Conservation (phyloP, 202 grass and related monocot species). For the Zizania palustris region DNA sequence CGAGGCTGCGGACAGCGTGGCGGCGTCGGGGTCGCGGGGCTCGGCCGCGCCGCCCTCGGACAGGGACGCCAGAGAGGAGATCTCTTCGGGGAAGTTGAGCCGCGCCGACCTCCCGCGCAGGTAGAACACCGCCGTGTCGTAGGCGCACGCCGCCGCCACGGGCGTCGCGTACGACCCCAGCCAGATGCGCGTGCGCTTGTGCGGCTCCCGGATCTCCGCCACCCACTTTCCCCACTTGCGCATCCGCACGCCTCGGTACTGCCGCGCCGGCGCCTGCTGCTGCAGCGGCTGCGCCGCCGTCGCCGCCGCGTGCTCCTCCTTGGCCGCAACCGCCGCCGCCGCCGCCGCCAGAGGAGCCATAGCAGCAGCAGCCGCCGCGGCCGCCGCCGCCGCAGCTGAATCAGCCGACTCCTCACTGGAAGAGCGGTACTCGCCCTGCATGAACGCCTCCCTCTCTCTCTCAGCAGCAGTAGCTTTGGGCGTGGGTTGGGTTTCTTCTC, state of each 20-base stretch:
- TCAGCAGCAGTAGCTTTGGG: slow-evolving; percentile 49
- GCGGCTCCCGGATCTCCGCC: slow-evolving; percentile 95
- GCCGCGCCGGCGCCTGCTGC: slow-evolving; percentile 39
- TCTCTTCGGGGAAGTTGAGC: slow-evolving; percentile 96
- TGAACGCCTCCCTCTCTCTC: slow-evolving; percentile 5
- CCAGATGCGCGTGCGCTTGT: slow-evolving; percentile 97
- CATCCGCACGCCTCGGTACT: slow-evolving; percentile 85
- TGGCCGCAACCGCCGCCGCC: slow-evolving; percentile 22
- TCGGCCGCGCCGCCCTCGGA: neutral
- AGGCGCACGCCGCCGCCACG: slow-evolving; percentile 83
- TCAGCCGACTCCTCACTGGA: slow-evolving; percentile 57
- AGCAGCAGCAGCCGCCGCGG: slow-evolving; percentile 1
- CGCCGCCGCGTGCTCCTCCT: slow-evolving; percentile 45
- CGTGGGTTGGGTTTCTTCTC: slow-evolving; percentile 35
- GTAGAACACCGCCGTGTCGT: slow-evolving; percentile 98
- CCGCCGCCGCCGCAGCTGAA: neutral
- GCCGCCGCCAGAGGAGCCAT: slow-evolving; percentile 52
- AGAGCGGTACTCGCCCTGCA: slow-evolving; percentile 67
- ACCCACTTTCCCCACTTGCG: slow-evolving; percentile 99
- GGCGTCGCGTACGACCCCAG: slow-evolving; percentile 84
- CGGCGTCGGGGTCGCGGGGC: neutral
- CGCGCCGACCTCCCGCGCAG: slow-evolving; percentile 74
- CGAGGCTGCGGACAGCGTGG: slow-evolving; percentile 60
- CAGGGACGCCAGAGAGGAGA: slow-evolving; percentile 43
- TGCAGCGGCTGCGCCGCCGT: slow-evolving; percentile 21